Conservation (phyloP, 257 asterid species). For the Ocimum tenuiflorum region DNA sequence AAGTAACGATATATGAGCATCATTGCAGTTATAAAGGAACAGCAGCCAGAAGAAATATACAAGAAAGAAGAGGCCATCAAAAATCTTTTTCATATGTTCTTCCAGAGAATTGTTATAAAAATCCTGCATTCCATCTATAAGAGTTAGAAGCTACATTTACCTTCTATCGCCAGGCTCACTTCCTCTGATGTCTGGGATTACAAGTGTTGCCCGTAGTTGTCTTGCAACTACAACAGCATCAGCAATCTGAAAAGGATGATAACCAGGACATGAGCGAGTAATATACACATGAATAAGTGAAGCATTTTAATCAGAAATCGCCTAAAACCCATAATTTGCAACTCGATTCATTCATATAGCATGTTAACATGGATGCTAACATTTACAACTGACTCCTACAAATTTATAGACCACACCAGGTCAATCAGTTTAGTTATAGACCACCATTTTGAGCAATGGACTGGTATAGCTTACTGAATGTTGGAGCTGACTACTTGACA, state of each 20-base stretch:
- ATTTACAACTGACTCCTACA: background rate
- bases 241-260: conserved; percentile 52
- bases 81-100: background rate
- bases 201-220: conserved; percentile 80
- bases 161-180: conserved; percentile 71
- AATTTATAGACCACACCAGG: background rate
- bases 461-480: background rate
- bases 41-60: background rate
- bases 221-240: conserved; percentile 94
- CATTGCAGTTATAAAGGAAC: conserved; percentile 4
- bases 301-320: background rate
- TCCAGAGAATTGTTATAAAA: background rate
- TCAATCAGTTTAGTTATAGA: background rate
- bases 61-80: conserved; percentile 5
- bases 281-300: conserved; percentile 3
- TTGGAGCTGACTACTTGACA: background rate
- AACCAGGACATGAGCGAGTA: conserved; percentile 7
- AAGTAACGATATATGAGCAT: background rate
- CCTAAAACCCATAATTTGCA: background rate
- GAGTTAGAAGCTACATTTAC: conserved; percentile 38
- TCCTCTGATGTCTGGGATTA: conserved; percentile 91
- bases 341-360: background rate
- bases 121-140: background rate
- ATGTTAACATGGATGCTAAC: background rate
- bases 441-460: background rate